phyloP scores from a whole-genome alignment of 176 grass and related monocot genomes.

The Calamus simplicifolius region DNA sequence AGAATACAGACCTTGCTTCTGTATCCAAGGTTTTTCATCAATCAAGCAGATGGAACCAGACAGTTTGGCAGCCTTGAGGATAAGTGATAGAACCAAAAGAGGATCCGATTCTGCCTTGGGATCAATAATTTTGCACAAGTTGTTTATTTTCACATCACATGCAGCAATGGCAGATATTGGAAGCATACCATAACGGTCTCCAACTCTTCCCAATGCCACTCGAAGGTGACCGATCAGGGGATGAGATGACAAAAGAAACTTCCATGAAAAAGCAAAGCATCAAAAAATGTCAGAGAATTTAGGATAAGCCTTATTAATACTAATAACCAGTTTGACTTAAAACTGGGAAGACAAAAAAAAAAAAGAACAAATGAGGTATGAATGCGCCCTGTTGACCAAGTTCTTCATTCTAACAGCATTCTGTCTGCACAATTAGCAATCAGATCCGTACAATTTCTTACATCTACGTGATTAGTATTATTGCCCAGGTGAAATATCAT shows the following conservation, averaged over 20 bases:
- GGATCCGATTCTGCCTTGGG: constrained; percentile 56
- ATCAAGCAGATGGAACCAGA: constrained; percentile 37
- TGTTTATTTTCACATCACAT: constrained; percentile 71
- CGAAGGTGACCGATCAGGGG: constrained; percentile 75
- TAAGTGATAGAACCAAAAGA: constrained; percentile 47
- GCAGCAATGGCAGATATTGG: constrained; percentile 52
- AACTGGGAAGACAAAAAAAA: too few relatives aligned
- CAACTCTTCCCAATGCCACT: constrained; percentile 46
- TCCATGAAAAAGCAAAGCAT: constrained; percentile 20
- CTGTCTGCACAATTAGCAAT: too few relatives aligned
- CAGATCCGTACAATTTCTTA: too few relatives aligned
- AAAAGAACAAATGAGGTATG: too few relatives aligned
- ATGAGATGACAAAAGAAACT: constrained; percentile 73
- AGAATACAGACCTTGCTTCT: constrained; percentile 43
- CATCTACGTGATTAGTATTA: too few relatives aligned
- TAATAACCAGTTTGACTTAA: too few relatives aligned
- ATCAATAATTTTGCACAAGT: constrained; percentile 65
- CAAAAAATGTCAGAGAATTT: too few relatives aligned
- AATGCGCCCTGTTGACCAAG: too few relatives aligned
- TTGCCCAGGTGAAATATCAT: too few relatives aligned
- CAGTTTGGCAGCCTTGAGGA: constrained; percentile 59
- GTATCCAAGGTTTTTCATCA: constrained; percentile 51
- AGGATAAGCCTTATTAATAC: too few relatives aligned
- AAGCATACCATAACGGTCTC: constrained; percentile 48
- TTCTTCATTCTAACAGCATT: too few relatives aligned